Percentiles rank a stretch among this genome's conserved stretches.
These are phyloP conservation scores for Dionaea muscipula DNA, from an alignment of 179 eudicot genomes.

Conservation along the genomic window DNA sequence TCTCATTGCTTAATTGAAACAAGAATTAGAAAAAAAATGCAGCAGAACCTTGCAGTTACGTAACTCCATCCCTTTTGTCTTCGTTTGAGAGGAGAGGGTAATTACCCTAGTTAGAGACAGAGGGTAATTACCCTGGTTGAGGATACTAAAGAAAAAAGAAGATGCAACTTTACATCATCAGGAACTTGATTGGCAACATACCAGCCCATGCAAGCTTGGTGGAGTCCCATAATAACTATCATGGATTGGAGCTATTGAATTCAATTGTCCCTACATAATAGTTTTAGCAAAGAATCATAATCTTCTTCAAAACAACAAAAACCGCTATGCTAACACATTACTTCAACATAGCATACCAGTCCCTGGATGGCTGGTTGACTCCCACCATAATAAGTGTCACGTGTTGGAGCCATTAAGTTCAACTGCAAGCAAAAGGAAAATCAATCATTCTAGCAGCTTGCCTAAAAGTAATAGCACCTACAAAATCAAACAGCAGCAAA, in stretches of 20 bases:
- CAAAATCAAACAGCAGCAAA: background rate
- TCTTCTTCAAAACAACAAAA: background rate
- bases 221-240: slow-evolving; percentile 71
- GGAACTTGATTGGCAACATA: slow-evolving; percentile 10
- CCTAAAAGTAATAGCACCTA: too few species aligned
- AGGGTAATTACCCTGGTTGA: background rate
- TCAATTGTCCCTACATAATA: slow-evolving; percentile 45
- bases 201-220: slow-evolving; percentile 70
- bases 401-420: slow-evolving; percentile 93
- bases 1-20: too few species aligned
- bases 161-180: background rate
- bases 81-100: too few species aligned
- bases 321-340: background rate
- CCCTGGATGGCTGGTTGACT: slow-evolving; percentile 60
- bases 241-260: slow-evolving; percentile 52
- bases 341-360: slow-evolving; percentile 13
- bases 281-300: background rate
- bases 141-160: background rate
- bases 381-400: slow-evolving; percentile 76
- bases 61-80: too few species aligned
- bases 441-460: too few species aligned
- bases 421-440: slow-evolving; percentile 42
- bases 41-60: too few species aligned
- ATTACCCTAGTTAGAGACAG: background rate
- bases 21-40: too few species aligned